Percentiles rank a stretch among this genome's conserved stretches.
These are phyloP conservation scores for Podospora conica DNA, from an alignment of 495 filamentous ascomycete species.

Conservation along the genomic window DNA sequence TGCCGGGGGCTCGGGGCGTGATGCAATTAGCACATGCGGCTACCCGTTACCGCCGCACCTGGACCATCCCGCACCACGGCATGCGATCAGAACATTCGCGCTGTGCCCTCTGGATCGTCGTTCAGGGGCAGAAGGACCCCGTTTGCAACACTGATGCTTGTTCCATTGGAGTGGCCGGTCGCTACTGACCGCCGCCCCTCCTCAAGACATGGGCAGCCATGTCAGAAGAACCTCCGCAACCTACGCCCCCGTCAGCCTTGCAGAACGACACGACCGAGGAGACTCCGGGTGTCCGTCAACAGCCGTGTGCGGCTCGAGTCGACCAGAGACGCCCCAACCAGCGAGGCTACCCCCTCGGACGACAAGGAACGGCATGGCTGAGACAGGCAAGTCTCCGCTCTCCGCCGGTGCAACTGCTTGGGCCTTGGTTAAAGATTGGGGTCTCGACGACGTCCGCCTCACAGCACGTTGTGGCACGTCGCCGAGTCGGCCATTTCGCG, in stretches of 20 bases:
- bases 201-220: conserved; percentile 9
- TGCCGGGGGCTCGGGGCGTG: conserved; percentile 9
- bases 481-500: not conserved
- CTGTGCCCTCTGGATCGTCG: conserved; percentile 10
- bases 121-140: conserved; percentile 1
- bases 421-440: not conserved
- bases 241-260: not conserved
- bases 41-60: conserved; percentile 12
- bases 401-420: not conserved
- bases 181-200: conserved; percentile 5
- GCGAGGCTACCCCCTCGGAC: not conserved
- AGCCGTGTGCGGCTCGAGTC: not conserved
- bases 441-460: not conserved
- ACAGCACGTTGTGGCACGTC: not conserved
- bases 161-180: not conserved
- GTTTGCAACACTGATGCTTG: not conserved
- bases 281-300: not conserved
- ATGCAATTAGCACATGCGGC: conserved; percentile 12
- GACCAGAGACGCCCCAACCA: not conserved
- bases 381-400: not conserved
- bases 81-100: conserved; percentile 13
- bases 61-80: conserved; percentile 8
- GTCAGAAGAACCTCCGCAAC: not conserved
- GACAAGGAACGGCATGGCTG: not conserved
- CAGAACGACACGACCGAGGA: not conserved